Evolutionary conservation across 805 yeast species (phyloP).

Genomic region (Cyberlindnera mycetangii): DNA sequence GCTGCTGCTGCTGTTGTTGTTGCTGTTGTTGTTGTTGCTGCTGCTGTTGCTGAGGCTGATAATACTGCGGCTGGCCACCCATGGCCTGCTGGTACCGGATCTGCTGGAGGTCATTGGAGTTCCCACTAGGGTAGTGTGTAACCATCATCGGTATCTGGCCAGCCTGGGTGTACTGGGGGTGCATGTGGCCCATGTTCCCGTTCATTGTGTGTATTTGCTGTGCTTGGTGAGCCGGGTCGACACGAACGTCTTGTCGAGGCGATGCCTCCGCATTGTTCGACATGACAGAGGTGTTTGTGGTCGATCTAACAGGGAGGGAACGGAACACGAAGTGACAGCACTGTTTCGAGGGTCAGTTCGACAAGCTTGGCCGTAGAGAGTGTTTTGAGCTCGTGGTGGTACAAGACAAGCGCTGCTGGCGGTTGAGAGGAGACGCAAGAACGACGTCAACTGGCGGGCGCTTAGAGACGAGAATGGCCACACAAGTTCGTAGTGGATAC

Average conservation of each 20-base stretch:
- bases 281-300: background rate
- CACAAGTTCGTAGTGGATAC: background rate
- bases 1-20: slow-evolving; percentile 14
- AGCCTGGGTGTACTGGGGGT: slow-evolving; percentile 4
- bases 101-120: slow-evolving; percentile 13
- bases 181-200: slow-evolving; percentile 2
- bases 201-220: slow-evolving; percentile 4
- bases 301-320: background rate
- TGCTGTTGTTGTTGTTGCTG: slow-evolving; percentile 12
- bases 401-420: too few species aligned
- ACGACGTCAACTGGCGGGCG: background rate
- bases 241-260: slow-evolving; percentile 9
- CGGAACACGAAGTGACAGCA: background rate
- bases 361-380: background rate
- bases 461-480: background rate
- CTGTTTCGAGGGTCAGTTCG: background rate
- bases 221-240: slow-evolving; percentile 2
- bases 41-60: slow-evolving; percentile 11
- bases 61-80: slow-evolving; percentile 6
- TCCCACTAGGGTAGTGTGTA: slow-evolving; percentile 20
- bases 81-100: slow-evolving; percentile 18
- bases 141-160: slow-evolving; percentile 22
- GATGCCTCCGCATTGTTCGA: slow-evolving; percentile 7
- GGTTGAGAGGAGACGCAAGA: too few species aligned
- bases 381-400: too few species aligned